Base-by-base conservation (phyloP, 805 yeast genomes). In the Hemisphaericaspora nanyangensis region DNA sequence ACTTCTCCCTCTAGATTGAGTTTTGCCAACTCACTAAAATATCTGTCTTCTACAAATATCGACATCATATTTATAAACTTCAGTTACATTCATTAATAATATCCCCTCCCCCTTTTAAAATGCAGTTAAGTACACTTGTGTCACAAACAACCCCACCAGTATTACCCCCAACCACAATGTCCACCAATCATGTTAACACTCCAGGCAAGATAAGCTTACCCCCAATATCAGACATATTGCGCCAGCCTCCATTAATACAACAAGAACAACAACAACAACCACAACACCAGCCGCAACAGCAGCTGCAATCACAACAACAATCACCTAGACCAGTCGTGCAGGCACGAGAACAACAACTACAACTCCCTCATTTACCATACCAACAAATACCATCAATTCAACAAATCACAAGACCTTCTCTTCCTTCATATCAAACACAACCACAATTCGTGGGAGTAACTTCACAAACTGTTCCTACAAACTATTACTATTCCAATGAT, bases 221-320 rank as follows among this genome's bases (percentile, higher is more conserved):
- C 8, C 70, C 72, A 4, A 67, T 68, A 26, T 61, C 67, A n/a
- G 70, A 68, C 50, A 63, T 68, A 18, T 54, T 68, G 32, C 17
- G 25, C 12, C 31, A 31, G 17, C 38, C 42, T 22, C 27, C 38
- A 13, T 40, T 38, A 16, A 35, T 28, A 24, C 43, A 34, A 13
- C 43, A 40, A 30, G 20, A 20, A n/a, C 27, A 16, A 11, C 25
- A 38, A 44, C 34, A 18, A 19, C 35, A 31, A 16, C 32, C 15
- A 25, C 26, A 13, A 35, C n/a, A n/a, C n/a, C 29, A 22, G 12
- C 34, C 11, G n/a, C 40, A 19, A 11, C 44, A 18, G 13, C 33
- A 22, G 13, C 20, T 13, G 12, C 43, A 38, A 16, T 19, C 11
- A 10, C 31, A n/a, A 19, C 32, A 33, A 5, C 45, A 37, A 27